Base-by-base conservation (phyloP, 2,329 filamentous ascomycete genomes). In the Raffaelea deltoideospora region DNA sequence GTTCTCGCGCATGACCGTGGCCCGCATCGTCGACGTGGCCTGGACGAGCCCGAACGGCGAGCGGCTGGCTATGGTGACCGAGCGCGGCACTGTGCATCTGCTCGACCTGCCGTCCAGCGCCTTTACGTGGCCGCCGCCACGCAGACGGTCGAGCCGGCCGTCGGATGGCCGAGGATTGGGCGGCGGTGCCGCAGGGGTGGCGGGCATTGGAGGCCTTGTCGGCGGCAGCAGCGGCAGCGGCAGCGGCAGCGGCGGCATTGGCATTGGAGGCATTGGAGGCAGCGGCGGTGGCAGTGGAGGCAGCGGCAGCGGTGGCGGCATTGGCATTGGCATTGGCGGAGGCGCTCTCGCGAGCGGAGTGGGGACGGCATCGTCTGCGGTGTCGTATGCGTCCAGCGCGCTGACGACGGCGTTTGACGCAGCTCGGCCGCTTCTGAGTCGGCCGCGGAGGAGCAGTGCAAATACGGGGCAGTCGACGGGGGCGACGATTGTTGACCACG, bases 41-140 rank as follows among this genome's bases (percentile, higher is more conserved):
- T 98, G 90, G 90, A 79, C 80, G 2, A 70, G 73, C 37, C 83
- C 83, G 4, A 77, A 78, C 38, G 84, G 83, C 18, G 83, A 93
- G 51, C 78, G 82, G 40, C 61, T 92, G 28, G 88, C 87, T 2
- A 77, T 98, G 59, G 76, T 95, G 20, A 96, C 90, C 1, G 85
- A 93, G 50, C 82, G 87, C 47, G 86, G 88, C n/a, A 98, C 90
- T 9, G 77, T 95, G 10, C 90, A 98, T 57, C 72, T 96, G 31
- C 78, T 94, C 45, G 83, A 94, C 46, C 72, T 96, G 56, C 85
- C 86, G 9, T 67, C 74, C 32, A 81, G 75, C 43, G 83, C 84
- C 5, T 88, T 87, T 48, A 76, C 81, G 45, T 94, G 87, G 87
- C 87, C 87, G 29, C 83, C 86, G 19, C 77, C 75, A 30, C 67